Evolutionary conservation across 2,329 filamentous ascomycete genomes (phyloP), one percentile per base, ranked within the genome.

Genomic region (Aureobasidium lini): DNA sequence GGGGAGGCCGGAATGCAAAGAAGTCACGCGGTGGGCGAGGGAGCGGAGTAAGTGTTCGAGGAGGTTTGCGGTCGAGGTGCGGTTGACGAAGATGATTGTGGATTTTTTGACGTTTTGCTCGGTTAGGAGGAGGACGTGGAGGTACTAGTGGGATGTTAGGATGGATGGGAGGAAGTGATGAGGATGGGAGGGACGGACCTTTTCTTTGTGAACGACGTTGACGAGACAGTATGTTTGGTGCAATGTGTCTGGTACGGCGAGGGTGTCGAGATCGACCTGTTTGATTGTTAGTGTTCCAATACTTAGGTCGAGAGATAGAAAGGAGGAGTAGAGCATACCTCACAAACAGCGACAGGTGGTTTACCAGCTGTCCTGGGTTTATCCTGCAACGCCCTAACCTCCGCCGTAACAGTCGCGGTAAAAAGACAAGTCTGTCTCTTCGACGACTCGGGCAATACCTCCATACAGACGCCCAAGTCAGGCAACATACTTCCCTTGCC

Each of bases 381-480:
- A 61, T 88, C 83, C 73, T 95, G 94, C 61, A 97, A 76, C 2
- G 90, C 89, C 52, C 90, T 84, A 4, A 99, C 91, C 76, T 97
- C 93, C 2, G 90, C 85, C 0, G 94, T 97, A 44, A 99, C 86
- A 1, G 94, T 99, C 15, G 94, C 94, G 8, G 94, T 99, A 76
- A 99, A 99, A 2, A 99, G 83, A 15, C 95, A 83, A 0, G 93
- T 99, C 73, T 99, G 92, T n/a, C 94, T 84, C 68, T 90, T 80
- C 1, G 81, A 76, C 4, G 90, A 83, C 0, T 23, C 23, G 4
- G 23, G 23, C 23, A 23, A 3, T 23, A 23, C 23, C 23, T 23
- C 23, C 23, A 23, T 23, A 3, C 23, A 23, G 4, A 23, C 23
- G 23, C 23, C 23, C 23, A 23, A 23, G 23, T 23, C 23, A 4